phyloP scores from a whole-genome alignment of 2,329 filamentous ascomycete genomes.

The Xylariaceae sp. region DNA sequence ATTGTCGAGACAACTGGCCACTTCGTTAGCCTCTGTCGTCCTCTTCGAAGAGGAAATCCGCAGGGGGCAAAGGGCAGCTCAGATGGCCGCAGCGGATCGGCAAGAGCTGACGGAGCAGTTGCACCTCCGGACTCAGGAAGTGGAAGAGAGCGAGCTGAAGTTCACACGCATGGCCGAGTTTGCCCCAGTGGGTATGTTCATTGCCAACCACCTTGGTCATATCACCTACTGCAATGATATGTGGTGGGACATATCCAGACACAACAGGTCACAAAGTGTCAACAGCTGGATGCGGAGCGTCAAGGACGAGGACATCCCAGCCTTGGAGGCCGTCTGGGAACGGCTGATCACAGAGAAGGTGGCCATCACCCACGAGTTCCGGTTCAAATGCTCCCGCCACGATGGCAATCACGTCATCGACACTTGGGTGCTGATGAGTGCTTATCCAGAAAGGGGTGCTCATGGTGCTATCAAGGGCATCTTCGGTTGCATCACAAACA shows the following conservation, averaged over 20 bases:
- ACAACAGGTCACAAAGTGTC: conserved; percentile 51
- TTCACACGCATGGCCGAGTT: conserved; percentile 83
- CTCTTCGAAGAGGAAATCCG: conserved; percentile 78
- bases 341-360: conserved; percentile 53
- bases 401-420: conserved; percentile 54
- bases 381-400: conserved; percentile 63
- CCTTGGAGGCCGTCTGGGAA: conserved; percentile 54
- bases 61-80: conserved; percentile 64
- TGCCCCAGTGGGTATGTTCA: conserved; percentile 77
- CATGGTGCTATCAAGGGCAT: conserved; percentile 63
- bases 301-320: conserved; percentile 54
- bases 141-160: conserved; percentile 62
- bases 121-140: conserved; percentile 54
- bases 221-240: conserved; percentile 79
- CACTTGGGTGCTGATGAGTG: conserved; percentile 72
- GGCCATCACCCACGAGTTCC: conserved; percentile 63
- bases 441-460: conserved; percentile 62
- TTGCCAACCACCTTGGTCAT: conserved; percentile 61
- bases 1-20: conserved; percentile 67
- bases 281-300: conserved; percentile 68
- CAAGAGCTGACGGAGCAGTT: conserved; percentile 72
- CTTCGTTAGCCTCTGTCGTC: conserved; percentile 73
- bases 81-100: conserved; percentile 66
- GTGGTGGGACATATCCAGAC: conserved; percentile 64
- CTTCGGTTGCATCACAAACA: conserved; percentile 77